A percentile compares a stretch with the other conserved stretches of the same genome.
Conservation (phyloP, 371 early-diverging fungal species). For the Vairimorpha necatrix region DNA sequence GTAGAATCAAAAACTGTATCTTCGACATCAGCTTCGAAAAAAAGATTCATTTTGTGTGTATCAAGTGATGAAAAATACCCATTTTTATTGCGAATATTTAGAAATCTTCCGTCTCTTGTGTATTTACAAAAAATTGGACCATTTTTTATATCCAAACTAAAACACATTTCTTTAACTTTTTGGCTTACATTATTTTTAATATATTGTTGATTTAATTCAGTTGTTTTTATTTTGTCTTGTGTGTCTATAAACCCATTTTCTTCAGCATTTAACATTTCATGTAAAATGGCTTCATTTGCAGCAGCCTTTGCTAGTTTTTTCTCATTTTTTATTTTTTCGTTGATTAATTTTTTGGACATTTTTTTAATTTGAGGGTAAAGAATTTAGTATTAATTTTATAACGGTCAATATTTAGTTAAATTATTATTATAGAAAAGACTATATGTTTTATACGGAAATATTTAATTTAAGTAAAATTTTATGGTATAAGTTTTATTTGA, state of each 20-base stretch:
- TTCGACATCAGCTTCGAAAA: conserved; percentile 76
- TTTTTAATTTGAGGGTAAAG: neutral
- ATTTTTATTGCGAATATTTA: conserved; percentile 72
- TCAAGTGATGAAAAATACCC: conserved; percentile 85
- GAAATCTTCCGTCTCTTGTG: conserved; percentile 73
- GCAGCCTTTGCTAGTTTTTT: conserved; percentile 37
- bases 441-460: too few relatives aligned
- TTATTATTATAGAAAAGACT: too few relatives aligned
- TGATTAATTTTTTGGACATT: conserved; percentile 28
- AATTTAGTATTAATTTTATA: conserved; percentile 9
- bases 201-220: conserved; percentile 73
- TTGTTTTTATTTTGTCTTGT: conserved; percentile 74
- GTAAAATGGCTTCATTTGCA: conserved; percentile 21
- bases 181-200: conserved; percentile 72
- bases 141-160: conserved; percentile 72
- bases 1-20: conserved; percentile 80
- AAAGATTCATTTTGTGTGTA: conserved; percentile 75
- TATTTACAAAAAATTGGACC: conserved; percentile 81
- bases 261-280: conserved; percentile 48
- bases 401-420: too few relatives aligned
- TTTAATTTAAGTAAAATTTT: neutral
- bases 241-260: conserved; percentile 69
- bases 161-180: conserved; percentile 74
- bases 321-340: conserved; percentile 41
- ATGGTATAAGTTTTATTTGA: neutral